Base-by-base conservation (phyloP, 805 yeast genomes). In the Lachancea meyersii region DNA sequence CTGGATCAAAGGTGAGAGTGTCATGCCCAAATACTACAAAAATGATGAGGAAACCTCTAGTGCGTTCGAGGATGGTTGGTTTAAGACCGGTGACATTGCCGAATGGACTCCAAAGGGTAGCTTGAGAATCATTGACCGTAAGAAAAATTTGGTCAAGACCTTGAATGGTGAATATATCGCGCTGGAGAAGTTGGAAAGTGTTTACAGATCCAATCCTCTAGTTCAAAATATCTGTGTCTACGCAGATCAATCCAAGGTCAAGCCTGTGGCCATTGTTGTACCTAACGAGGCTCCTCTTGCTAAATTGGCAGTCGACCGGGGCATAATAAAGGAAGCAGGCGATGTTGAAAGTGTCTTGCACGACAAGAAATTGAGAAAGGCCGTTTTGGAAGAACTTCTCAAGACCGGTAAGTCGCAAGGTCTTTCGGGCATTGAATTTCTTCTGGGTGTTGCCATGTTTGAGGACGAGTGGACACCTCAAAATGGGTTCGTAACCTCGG, bases 391-490 rank as follows among this genome's bases (percentile, higher is more conserved):
- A 51, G 67, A 79, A 13, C 64, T 93, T 46, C 58, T 84, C 42
- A 73, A 75, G 20, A 86, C 96, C 7, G 98, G 88, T 54, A 81
- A 77, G 65, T 53, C 76, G 16, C 89, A 82, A 61, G 96, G 95
- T 8, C 76, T 93, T 51, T 71, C 66, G 38, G 95, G 96, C 46
- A 89, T 87, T 52, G 97, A 93, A 68, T 71, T 91, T 50, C 61
- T 93, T 44, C 78, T 77, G 50, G 95, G 89, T 52, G 73, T 83
- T 48, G 87, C 83, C 11, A 64, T 93, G 47, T 73, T 80, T 45
- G 89, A 86, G 51, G 91, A 80, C 40, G 98, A 93, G 70, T 93
- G 98, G 97, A 93, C 97, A 31, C 97, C 98, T 33, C 93, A 87
- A 66, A 86, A 79, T 60, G 97, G 96, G 0, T 86, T 70, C 52